Percentiles rank a stretch among this genome's conserved stretches.
Conservation (phyloP, 2,329 filamentous ascomycete species). For the Hypoxylon sp. region DNA sequence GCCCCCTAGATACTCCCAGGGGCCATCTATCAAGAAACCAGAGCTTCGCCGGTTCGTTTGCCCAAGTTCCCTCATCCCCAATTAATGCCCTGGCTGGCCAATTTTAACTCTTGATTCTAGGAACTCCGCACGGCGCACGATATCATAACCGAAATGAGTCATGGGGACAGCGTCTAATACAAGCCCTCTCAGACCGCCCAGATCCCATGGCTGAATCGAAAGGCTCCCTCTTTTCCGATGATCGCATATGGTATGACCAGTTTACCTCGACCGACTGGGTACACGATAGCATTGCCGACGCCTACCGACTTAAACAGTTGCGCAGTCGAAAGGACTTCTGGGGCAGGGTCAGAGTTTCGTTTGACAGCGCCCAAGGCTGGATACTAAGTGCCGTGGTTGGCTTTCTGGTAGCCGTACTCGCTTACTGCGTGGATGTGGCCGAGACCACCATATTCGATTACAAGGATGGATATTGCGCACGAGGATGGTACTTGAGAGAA, state of each 20-base stretch:
- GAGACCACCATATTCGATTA: slow-evolving; percentile 88
- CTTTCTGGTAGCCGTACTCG: slow-evolving; percentile 83
- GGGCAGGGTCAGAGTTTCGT: slow-evolving; percentile 79
- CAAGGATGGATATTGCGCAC: slow-evolving; percentile 87
- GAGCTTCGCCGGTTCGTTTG: slow-evolving; percentile 57
- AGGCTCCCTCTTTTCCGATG: slow-evolving; percentile 76
- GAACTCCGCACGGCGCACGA: slow-evolving; percentile 48
- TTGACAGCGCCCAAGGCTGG: slow-evolving; percentile 94
- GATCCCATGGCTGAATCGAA: slow-evolving; percentile 73
- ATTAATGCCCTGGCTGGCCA: not conserved
- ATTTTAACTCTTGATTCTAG: slow-evolving; percentile 22
- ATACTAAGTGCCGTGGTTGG: slow-evolving; percentile 91
- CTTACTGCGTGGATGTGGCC: slow-evolving; percentile 89
- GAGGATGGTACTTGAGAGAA: slow-evolving; percentile 78
- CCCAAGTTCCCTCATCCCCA: not conserved
- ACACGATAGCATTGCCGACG: slow-evolving; percentile 95
- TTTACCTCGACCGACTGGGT: slow-evolving; percentile 99
- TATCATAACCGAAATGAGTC: slow-evolving; percentile 70
- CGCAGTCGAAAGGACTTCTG: slow-evolving; percentile 84
- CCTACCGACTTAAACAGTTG: slow-evolving; percentile 86
- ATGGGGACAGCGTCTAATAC: slow-evolving; percentile 70
- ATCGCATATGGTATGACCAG: slow-evolving; percentile 98
- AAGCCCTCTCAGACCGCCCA: slow-evolving; percentile 69
- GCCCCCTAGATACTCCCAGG: slow-evolving; percentile 45
- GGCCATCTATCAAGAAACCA: slow-evolving; percentile 55